A percentile compares a stretch with the other conserved stretches of the same genome.
Evolutionary conservation across 1,284 basidiomycete genomes (phyloP).

Genomic region (Ceratobasidium sp.): DNA sequence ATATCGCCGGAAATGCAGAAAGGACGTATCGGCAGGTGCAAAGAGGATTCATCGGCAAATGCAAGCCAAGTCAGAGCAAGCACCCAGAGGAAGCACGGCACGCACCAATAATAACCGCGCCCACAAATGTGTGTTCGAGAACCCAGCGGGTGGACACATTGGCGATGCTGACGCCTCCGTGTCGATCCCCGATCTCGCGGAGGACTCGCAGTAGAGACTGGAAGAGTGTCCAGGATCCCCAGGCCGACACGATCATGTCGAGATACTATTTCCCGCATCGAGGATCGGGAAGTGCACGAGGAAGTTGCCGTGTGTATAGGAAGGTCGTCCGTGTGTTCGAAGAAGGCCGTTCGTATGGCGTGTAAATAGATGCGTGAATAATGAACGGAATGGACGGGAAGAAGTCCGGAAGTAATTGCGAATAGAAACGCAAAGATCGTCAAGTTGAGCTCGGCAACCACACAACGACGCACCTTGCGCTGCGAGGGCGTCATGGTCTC

Average conservation of each 20-base stretch:
- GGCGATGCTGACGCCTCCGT: slow-evolving; percentile 70
- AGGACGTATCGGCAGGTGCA: slow-evolving; percentile 7
- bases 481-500: slow-evolving; percentile 74
- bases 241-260: slow-evolving; percentile 77
- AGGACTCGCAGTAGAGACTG: slow-evolving; percentile 67
- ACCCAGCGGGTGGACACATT: slow-evolving; percentile 83
- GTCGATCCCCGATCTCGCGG: slow-evolving; percentile 68
- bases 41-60: slow-evolving; percentile 4
- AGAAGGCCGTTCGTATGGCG: too few relatives aligned
- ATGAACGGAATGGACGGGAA: background rate
- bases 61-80: background rate
- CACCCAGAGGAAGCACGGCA: slow-evolving; percentile 14
- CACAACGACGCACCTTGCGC: slow-evolving; percentile 64
- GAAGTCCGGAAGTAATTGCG: background rate
- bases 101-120: slow-evolving; percentile 77
- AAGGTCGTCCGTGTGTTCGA: too few relatives aligned
- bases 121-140: slow-evolving; percentile 76
- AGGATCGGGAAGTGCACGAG: background rate
- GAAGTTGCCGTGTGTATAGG: too few relatives aligned
- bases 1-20: background rate
- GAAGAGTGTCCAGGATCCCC: slow-evolving; percentile 79
- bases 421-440: background rate
- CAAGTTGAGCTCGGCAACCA: slow-evolving; percentile 37
- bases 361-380: slow-evolving; percentile 6
- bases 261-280: slow-evolving; percentile 62